These are phyloP conservation scores for Lathyrus aphaca DNA, from an alignment of 306 rosid genomes.

Conservation along the genomic window DNA sequence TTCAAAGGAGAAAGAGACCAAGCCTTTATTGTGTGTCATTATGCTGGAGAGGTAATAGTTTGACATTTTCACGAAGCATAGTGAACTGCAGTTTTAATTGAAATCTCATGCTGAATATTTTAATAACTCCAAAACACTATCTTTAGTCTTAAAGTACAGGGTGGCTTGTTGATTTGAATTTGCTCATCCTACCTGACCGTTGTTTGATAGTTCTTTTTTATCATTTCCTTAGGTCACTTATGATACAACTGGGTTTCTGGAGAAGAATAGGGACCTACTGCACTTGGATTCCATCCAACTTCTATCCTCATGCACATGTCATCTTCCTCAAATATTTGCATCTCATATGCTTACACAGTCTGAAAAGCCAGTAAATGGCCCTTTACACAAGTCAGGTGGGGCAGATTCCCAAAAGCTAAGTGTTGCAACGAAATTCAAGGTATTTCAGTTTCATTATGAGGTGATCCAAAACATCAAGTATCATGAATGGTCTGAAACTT, in stretches of 20 bases:
- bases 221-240: conserved; percentile 77
- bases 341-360: conserved; percentile 81
- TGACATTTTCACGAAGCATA: conserved; percentile 32
- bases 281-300: conserved; percentile 96
- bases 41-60: conserved; percentile 92
- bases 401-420: conserved; percentile 98
- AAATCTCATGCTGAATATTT: conserved; percentile 4
- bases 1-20: conserved; percentile 91
- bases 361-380: conserved; percentile 79
- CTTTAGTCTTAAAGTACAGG: neutral
- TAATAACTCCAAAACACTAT: neutral
- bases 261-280: conserved; percentile 92
- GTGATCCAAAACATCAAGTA: conserved; percentile 17
- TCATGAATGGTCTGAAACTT: conserved; percentile 18
- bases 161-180: conserved; percentile 25
- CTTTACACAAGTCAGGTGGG: conserved; percentile 85
- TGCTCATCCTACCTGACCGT: conserved; percentile 43
- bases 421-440: conserved; percentile 97
- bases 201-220: conserved; percentile 52
- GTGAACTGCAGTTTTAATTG: conserved; percentile 23
- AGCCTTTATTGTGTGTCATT: conserved; percentile 83
- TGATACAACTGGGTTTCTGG: conserved; percentile 92
- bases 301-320: conserved; percentile 86
- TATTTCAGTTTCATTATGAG: conserved; percentile 36
- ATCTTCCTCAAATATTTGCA: conserved; percentile 89